Conservation (phyloP, 108 stramenopile species). For the Mayamaea pseudoterrestris region DNA sequence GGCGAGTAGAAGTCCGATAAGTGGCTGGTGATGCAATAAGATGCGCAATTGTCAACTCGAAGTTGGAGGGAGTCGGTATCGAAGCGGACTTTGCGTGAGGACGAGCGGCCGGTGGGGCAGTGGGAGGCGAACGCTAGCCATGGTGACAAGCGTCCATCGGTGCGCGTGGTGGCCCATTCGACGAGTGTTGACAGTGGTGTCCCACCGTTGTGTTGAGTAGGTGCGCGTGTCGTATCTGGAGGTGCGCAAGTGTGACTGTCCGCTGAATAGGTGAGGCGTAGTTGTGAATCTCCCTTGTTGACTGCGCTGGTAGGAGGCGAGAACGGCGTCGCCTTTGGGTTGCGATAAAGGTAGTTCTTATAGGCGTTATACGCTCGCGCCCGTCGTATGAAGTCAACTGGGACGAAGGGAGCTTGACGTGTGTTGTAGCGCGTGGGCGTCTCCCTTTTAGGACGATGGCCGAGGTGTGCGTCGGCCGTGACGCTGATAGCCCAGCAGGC, state of each 20-base stretch:
- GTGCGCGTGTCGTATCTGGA: not conserved
- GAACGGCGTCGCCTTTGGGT: no score
- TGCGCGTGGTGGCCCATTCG: not conserved
- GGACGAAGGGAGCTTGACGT: no score
- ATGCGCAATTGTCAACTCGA: slow-evolving; percentile 11
- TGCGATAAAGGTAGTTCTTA: no score
- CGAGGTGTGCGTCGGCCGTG: no score
- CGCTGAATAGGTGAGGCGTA: not conserved
- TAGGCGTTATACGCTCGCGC: no score
- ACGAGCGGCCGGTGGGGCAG: not conserved
- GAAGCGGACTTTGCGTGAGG: slow-evolving; percentile 3
- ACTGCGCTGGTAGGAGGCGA: no score
- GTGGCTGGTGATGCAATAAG: slow-evolving; percentile 8
- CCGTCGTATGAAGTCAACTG: no score
- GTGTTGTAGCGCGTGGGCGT: no score
- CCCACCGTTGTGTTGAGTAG: no score
- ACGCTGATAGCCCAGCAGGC: no score
- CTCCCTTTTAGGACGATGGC: no score
- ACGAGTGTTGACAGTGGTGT: not conserved
- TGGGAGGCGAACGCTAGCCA: not conserved
- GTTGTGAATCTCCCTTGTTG: no score
- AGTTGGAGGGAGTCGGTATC: slow-evolving; percentile 13
- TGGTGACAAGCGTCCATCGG: not conserved
- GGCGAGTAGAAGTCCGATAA: slow-evolving; percentile 1
- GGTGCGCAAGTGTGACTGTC: not conserved